phyloP scores from a whole-genome alignment of 345 rosid species.

The Ricinus communis region DNA sequence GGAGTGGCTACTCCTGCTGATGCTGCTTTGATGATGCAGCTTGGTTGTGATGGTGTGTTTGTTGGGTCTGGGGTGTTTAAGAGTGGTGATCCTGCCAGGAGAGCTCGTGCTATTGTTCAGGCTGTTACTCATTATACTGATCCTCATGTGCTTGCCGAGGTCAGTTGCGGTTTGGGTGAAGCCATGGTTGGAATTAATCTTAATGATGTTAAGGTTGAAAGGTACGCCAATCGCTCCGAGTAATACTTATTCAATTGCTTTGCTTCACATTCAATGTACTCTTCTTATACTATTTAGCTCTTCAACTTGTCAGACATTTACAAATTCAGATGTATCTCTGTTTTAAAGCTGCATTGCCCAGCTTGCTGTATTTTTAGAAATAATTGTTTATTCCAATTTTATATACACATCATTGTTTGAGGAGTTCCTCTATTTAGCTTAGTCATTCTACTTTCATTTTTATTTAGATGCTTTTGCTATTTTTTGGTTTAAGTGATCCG shows the following conservation, averaged over 20 bases:
- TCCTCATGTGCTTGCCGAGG: slow-evolving; percentile 30
- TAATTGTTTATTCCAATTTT: neutral
- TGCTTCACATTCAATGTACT: neutral
- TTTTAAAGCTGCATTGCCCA: neutral
- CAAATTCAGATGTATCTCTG: neutral
- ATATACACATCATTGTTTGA: too few relatives aligned
- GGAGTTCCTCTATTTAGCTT: neutral
- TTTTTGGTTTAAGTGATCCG: too few relatives aligned
- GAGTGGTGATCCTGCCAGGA: slow-evolving; percentile 31
- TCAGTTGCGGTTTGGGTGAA: slow-evolving; percentile 38
- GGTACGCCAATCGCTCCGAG: slow-evolving; percentile 35
- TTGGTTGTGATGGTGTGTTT: slow-evolving; percentile 35
- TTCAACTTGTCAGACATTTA: neutral
- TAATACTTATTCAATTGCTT: neutral
- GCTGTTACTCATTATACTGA: slow-evolving; percentile 35
- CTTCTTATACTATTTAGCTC: neutral
- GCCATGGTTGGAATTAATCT: slow-evolving; percentile 39
- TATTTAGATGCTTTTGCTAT: too few relatives aligned
- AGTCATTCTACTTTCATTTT: too few relatives aligned
- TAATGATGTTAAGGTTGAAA: slow-evolving; percentile 34
- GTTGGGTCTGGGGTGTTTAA: slow-evolving; percentile 38
- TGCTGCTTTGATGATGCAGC: slow-evolving; percentile 35
- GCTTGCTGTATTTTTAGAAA: neutral
- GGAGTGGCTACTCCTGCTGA: slow-evolving; percentile 35
- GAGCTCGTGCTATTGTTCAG: slow-evolving; percentile 35